phyloP scores from a whole-genome alignment of 2,329 filamentous ascomycete genomes.

The Penicillium sp. region DNA sequence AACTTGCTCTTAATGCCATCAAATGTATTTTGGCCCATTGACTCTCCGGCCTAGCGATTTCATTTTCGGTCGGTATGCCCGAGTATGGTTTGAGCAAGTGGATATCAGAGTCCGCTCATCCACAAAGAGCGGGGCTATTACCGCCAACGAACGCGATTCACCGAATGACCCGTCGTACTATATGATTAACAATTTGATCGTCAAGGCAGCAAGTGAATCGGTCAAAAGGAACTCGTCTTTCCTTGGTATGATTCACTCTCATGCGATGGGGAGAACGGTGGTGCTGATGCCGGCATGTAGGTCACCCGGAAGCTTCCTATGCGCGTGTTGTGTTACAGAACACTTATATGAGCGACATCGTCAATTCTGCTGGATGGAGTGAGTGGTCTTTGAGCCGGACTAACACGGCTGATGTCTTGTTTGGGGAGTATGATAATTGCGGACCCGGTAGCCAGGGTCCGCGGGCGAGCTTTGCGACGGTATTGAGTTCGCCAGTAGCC shows the following conservation, averaged over 20 bases:
- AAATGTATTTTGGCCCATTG: too few species aligned
- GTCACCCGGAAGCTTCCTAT: background rate
- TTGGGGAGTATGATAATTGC: background rate
- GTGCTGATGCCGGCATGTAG: background rate
- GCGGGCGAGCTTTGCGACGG: background rate
- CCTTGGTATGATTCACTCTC: background rate
- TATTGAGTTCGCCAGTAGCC: background rate
- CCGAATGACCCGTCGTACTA: conserved; percentile 1
- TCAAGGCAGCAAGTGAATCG: background rate
- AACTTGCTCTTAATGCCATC: background rate
- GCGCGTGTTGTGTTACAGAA: background rate
- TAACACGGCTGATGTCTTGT: background rate
- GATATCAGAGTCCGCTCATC: background rate
- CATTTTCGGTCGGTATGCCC: conserved; percentile 2
- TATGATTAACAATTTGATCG: conserved; percentile 5
- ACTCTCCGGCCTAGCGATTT: background rate
- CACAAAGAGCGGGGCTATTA: background rate
- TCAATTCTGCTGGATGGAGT: background rate
- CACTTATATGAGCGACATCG: background rate
- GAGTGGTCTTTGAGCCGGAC: background rate
- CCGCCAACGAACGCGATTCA: background rate
- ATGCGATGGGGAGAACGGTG: background rate
- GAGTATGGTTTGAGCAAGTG: conserved; percentile 3
- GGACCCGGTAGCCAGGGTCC: background rate
- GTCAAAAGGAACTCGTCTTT: background rate